A percentile compares a stretch with the other conserved stretches of the same genome.
These are phyloP conservation scores for Phytophthora niederhauseri DNA, from an alignment of 352 stramenopile species.

Conservation along the genomic window DNA sequence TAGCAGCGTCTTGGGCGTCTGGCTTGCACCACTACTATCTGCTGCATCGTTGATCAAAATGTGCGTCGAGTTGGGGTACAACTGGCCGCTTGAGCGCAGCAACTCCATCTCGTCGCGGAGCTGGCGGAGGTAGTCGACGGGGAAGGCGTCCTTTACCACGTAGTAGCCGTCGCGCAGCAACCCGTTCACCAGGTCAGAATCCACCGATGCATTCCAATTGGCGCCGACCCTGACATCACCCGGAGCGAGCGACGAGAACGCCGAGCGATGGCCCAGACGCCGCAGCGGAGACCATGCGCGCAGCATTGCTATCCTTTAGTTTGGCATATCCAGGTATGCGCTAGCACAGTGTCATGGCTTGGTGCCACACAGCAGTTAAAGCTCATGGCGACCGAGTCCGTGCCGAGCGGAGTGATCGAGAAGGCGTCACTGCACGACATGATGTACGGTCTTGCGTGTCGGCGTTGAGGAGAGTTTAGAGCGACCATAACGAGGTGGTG, in stretches of 20 bases:
- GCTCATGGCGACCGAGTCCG: constrained; percentile 31
- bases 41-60: constrained; percentile 48
- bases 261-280: not conserved
- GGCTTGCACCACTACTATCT: constrained; percentile 2
- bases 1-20: constrained; percentile 47
- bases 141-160: constrained; percentile 59
- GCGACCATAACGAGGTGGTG: not conserved
- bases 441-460: constrained; percentile 39
- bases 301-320: constrained; percentile 18
- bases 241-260: constrained; percentile 15
- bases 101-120: constrained; percentile 63
- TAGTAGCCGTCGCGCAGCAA: constrained; percentile 61
- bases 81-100: constrained; percentile 43
- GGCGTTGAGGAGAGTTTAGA: not conserved
- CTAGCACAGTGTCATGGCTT: constrained; percentile 11
- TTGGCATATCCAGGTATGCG: constrained; percentile 9
- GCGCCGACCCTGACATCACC: constrained; percentile 10
- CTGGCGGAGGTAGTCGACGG: constrained; percentile 42
- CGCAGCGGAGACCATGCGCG: constrained; percentile 3
- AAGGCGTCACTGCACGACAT: constrained; percentile 58
- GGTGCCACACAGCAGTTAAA: not conserved
- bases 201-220: constrained; percentile 43
- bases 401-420: constrained; percentile 57
- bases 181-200: constrained; percentile 24
- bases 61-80: constrained; percentile 85